Evolutionary conservation across 306 rosid genomes (phyloP), one percentile per base, ranked within the genome.

Genomic region (Glycine soja): DNA sequence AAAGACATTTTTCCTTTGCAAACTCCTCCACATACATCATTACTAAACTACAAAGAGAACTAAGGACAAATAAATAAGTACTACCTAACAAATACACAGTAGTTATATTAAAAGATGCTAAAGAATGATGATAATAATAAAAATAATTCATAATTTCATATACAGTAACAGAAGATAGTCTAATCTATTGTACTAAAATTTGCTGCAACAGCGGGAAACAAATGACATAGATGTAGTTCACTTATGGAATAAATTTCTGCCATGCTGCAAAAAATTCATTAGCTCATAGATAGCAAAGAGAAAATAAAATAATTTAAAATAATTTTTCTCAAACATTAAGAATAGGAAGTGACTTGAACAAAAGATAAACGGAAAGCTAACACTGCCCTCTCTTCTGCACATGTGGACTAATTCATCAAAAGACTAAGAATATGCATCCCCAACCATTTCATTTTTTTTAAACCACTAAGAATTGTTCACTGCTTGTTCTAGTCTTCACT

Each of bases 371-470:
- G 36, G 59, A 79, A 78, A 30, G 53, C 42, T 66, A 18, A 40
- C 11, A 52, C 14, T 36, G 53, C 65, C 12, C 53, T 66, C 45
- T 36, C 56, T 52, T 56, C 14, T 4, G 69, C 47, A 43, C 34
- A 78, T 9, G n/a, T 38, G 47, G 53, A 59, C 19, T 58, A 62
- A 61, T 59, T 70, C 78, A 56, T 56, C 64, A 16, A 47, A 47
- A 80, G 14, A 45, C 42, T 68, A 58, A 30, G 61, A 48, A 12
- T 10, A 30, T 24, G 38, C 45, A 70, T 6, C 54, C 16, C 77
- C 9, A 13, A 38, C 75, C 77, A 2, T 52, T 14, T n/a, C 64
- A 52, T 52, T 4, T 52, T 34, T 0, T 72, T 13, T 24, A 70
- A 5, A 47, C 24, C 45, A 46, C 15, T 10, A 11, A 19, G 10